These are phyloP conservation scores for Diaporthe nobilis DNA, from an alignment of 2,329 filamentous ascomycete genomes.

Conservation along the genomic window DNA sequence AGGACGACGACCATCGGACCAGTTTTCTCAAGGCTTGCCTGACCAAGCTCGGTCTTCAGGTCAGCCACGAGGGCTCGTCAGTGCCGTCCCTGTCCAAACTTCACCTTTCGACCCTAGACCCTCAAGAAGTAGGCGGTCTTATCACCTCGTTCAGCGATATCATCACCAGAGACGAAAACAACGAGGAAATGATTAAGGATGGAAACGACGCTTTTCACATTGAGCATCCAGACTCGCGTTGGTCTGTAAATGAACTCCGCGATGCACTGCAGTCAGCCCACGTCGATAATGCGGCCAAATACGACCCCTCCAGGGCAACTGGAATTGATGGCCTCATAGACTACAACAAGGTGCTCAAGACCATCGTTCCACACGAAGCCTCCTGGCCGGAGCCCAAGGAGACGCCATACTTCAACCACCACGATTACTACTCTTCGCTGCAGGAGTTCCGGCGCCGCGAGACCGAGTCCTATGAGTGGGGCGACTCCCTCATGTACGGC, in stretches of 20 bases:
- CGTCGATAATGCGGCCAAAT: constrained; percentile 42
- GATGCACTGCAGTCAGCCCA: constrained; percentile 62
- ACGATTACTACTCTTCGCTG: constrained; percentile 81
- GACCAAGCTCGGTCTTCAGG: constrained; percentile 83
- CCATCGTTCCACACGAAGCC: constrained; percentile 79
- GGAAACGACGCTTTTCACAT: constrained; percentile 88
- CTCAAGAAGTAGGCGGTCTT: constrained; percentile 76
- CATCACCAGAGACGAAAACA: constrained; percentile 72
- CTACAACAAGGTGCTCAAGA: constrained; percentile 81
- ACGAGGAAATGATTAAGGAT: constrained; percentile 80
- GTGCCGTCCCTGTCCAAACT: constrained; percentile 86
- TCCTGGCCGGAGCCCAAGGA: constrained; percentile 77
- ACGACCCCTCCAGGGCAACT: constrained; percentile 41
- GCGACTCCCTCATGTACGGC: constrained; percentile 84
- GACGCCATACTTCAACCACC: constrained; percentile 90
- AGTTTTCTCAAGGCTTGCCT: constrained; percentile 86
- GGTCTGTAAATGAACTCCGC: constrained; percentile 69
- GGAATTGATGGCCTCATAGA: constrained; percentile 76
- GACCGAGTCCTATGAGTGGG: constrained; percentile 76
- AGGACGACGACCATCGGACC: constrained; percentile 78
- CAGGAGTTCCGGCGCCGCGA: constrained; percentile 73
- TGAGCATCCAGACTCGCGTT: constrained; percentile 74
- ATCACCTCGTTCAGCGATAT: constrained; percentile 77
- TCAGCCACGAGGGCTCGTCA: constrained; percentile 76
- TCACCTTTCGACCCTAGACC: constrained; percentile 81